Conservation (phyloP, 2,329 filamentous ascomycete genomes). For the Trichoderma afroharzianum region DNA sequence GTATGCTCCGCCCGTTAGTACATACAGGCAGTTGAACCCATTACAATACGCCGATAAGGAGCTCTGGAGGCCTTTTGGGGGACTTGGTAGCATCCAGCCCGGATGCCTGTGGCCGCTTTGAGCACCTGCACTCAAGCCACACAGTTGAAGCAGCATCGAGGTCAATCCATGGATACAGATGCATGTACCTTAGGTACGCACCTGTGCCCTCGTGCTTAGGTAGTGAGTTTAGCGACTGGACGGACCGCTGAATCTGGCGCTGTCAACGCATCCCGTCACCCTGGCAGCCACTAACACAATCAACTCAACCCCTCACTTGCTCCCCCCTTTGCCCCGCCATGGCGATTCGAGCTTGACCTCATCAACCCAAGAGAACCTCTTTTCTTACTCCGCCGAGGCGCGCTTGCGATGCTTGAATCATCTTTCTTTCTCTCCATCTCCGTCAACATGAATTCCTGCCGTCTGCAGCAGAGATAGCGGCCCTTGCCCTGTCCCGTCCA, state of each 20-base stretch:
- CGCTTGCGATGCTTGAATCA: background rate
- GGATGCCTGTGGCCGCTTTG: background rate
- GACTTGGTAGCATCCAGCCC: background rate
- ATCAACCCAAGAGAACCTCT: background rate
- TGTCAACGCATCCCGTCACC: background rate
- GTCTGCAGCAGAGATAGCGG: background rate
- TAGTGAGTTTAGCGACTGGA: background rate
- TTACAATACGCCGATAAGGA: background rate
- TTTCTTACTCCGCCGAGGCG: background rate
- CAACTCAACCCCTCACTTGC: constrained; percentile 10
- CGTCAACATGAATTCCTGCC: background rate
- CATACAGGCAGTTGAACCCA: background rate
- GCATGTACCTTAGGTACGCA: background rate
- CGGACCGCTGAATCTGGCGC: constrained; percentile 11
- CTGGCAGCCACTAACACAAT: background rate
- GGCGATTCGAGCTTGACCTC: constrained; percentile 12
- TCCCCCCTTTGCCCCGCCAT: constrained; percentile 8
- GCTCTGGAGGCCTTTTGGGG: background rate
- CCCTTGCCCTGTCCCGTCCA: background rate
- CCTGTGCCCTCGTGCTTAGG: background rate
- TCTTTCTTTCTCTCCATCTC: background rate
- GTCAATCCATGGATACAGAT: background rate
- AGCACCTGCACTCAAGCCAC: background rate
- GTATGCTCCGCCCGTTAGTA: background rate
- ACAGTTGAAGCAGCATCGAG: background rate